phyloP scores from a whole-genome alignment of 768 basidiomycete species.

The Boletus edulis region DNA sequence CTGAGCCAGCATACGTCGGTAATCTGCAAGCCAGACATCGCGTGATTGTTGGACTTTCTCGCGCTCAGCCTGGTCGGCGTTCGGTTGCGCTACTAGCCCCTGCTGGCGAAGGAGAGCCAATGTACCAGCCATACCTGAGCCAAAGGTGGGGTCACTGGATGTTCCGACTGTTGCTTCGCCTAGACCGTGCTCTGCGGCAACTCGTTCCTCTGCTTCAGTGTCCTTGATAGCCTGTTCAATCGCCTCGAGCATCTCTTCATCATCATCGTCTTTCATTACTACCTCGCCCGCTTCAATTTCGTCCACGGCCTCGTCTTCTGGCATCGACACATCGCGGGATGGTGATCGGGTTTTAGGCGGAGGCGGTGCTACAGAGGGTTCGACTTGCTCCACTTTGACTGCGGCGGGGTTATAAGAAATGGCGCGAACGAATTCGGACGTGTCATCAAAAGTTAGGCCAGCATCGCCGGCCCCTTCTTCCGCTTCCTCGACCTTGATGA shows the following conservation, averaged over 20 bases:
- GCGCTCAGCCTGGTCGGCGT: slow-evolving; percentile 65
- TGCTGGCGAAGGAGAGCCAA: slow-evolving; percentile 87
- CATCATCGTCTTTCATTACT: slow-evolving; percentile 75
- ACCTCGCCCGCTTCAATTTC: slow-evolving; percentile 85
- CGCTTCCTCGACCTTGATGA: slow-evolving; percentile 46
- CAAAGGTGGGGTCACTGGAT: slow-evolving; percentile 74
- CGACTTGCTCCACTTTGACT: slow-evolving; percentile 48
- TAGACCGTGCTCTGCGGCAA: slow-evolving; percentile 30
- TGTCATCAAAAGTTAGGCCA: slow-evolving; percentile 91
- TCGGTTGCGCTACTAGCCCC: slow-evolving; percentile 73
- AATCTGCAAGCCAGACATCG: slow-evolving; percentile 88
- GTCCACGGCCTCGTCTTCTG: slow-evolving; percentile 60
- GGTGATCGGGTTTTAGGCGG: slow-evolving; percentile 37
- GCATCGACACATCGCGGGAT: slow-evolving; percentile 56
- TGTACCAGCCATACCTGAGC: slow-evolving; percentile 84
- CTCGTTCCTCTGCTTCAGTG: slow-evolving; percentile 54
- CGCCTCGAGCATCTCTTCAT: slow-evolving; percentile 74
- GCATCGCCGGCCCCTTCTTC: slow-evolving; percentile 36
- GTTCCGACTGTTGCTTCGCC: slow-evolving; percentile 50
- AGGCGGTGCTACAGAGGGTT: slow-evolving; percentile 27
- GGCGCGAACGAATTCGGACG: slow-evolving; percentile 91
- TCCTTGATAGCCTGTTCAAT: slow-evolving; percentile 69
- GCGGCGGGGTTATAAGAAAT: slow-evolving; percentile 65
- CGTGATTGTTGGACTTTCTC: slow-evolving; percentile 82
- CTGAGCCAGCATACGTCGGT: slow-evolving; percentile 69